Evolutionary conservation across 2,329 filamentous ascomycete species (phyloP), one percentile per base, ranked within the genome.

Genomic region (Colletotrichum neosansevieriae): DNA sequence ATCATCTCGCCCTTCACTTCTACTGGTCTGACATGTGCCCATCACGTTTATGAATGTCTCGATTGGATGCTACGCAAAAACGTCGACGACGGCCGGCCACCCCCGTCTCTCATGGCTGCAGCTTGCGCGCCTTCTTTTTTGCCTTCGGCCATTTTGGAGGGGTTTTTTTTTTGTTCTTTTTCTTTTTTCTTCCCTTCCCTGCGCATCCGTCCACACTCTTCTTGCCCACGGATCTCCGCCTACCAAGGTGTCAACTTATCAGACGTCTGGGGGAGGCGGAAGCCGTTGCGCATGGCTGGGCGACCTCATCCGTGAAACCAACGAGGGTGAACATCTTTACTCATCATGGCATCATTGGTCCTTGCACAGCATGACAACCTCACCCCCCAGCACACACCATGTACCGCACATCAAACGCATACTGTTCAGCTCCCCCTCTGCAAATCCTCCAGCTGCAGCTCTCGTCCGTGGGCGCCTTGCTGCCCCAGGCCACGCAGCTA

Each of bases 231-330:
- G 49, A 36, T 58, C 40, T 56, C 47, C 38, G 60, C 21, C 32
- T 42, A 29, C 15, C n/a, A 32, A 65, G 29, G 38, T 58, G 66
- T 66, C 66, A 68, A 65, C 65, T 54, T 68, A 66, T 68, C 66
- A 68, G 66, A 68, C 66, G 66, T 68, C 66, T 68, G 66, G 66
- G 66, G 66, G 57, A 53, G 53, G 49, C 61, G 61, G 54, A 66
- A 68, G 49, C 61, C 61, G 54, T 66, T 63, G 32, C 29, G 47
- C 51, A 49, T 51, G 17, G 24, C 32, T 40, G 24, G 59, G 32
- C 54, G 36, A 24, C 24, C 24, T 24, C 61, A 54, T 21, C 51
- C 54, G 50, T 68, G 54, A 65, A 59, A 59, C 19, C 54, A 42
- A 9, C 12, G 32, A 17, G 7, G 24, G 6, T 34, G 21, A 63